Evolutionary conservation across 352 stramenopile species (phyloP).

Genomic region (Phytophthora cajani): DNA sequence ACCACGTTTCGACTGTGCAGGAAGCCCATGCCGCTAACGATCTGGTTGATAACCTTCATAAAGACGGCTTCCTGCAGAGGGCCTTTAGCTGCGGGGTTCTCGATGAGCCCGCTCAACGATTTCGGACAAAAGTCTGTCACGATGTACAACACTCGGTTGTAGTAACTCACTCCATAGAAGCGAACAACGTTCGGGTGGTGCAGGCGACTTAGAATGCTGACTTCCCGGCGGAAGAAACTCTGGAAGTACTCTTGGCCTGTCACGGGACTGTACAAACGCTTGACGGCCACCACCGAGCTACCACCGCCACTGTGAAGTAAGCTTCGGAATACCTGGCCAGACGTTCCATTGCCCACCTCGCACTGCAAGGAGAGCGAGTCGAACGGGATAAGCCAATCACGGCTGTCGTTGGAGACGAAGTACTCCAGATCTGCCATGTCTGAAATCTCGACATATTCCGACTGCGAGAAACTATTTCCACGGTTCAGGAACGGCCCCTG

Average conservation of each 20-base stretch:
- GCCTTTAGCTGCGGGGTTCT: constrained; percentile 74
- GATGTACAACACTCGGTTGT: constrained; percentile 91
- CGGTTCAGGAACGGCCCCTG: constrained; percentile 55
- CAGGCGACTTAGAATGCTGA: constrained; percentile 85
- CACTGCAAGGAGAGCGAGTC: constrained; percentile 86
- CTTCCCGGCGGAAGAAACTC: constrained; percentile 90
- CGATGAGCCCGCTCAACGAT: constrained; percentile 81
- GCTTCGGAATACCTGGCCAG: constrained; percentile 88
- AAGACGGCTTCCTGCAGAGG: constrained; percentile 76
- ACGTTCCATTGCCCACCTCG: constrained; percentile 90
- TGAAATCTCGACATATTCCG: constrained; percentile 88
- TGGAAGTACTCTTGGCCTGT: constrained; percentile 91
- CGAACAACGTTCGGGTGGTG: constrained; percentile 91
- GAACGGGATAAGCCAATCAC: constrained; percentile 92
- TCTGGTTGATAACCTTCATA: constrained; percentile 88
- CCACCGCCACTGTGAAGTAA: constrained; percentile 84
- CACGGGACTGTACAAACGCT: constrained; percentile 87
- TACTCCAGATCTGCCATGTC: constrained; percentile 88
- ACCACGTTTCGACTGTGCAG: constrained; percentile 89
- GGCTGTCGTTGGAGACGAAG: constrained; percentile 87
- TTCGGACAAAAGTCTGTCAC: constrained; percentile 91
- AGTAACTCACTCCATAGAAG: constrained; percentile 92
- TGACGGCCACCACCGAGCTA: constrained; percentile 87
- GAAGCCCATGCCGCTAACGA: constrained; percentile 92
- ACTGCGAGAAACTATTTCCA: constrained; percentile 78